Conservation (phyloP, 2,329 filamentous ascomycete species). For the Xylariaceae sp. region DNA sequence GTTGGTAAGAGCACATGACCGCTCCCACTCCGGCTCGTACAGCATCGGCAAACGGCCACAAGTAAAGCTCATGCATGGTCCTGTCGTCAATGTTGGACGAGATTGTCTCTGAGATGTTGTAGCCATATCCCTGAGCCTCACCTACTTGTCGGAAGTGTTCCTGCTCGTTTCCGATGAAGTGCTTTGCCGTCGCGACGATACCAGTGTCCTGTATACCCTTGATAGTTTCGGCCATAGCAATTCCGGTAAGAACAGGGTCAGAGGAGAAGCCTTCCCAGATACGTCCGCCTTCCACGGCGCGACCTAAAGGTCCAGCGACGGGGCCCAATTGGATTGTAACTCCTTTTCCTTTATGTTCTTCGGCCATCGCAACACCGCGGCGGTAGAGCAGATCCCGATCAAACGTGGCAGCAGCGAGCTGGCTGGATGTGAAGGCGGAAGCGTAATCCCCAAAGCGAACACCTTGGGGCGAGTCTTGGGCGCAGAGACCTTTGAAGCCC, state of each 20-base stretch:
- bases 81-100: conserved; percentile 57
- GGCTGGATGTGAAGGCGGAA: conserved; percentile 8
- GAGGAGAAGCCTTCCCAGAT: conserved; percentile 71
- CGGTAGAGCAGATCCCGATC: conserved; percentile 5
- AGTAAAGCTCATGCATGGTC: conserved; percentile 71
- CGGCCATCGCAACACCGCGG: conserved; percentile 28
- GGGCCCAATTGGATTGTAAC: background rate
- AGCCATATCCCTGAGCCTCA: conserved; percentile 1
- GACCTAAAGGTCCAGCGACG: conserved; percentile 58
- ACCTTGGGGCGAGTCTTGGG: conserved; percentile 42
- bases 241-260: conserved; percentile 71
- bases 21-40: conserved; percentile 63
- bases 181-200: conserved; percentile 75
- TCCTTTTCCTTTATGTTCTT: conserved; percentile 30
- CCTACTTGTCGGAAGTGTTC: conserved; percentile 27
- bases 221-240: conserved; percentile 69
- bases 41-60: conserved; percentile 75
- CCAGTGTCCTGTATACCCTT: conserved; percentile 76
- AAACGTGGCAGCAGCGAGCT: conserved; percentile 3
- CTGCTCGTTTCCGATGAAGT: conserved; percentile 68
- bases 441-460: conserved; percentile 40
- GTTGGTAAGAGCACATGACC: conserved; percentile 69
- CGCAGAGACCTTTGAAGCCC: conserved; percentile 24
- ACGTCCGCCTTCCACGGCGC: conserved; percentile 63
- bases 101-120: background rate